Base-by-base conservation (phyloP, 257 asterid genomes). In the Solanum bulbocastanum region DNA sequence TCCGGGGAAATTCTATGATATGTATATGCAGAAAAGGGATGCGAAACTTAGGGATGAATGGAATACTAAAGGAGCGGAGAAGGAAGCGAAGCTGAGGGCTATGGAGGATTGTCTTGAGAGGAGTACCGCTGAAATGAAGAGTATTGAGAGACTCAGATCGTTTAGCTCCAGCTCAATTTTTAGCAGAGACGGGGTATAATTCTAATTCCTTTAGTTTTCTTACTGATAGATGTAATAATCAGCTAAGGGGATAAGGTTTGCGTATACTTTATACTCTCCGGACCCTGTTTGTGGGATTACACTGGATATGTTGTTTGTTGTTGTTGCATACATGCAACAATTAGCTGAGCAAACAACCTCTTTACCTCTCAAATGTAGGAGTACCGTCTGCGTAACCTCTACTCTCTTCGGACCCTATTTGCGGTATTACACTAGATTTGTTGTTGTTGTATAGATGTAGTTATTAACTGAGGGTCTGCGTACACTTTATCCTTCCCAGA, bases 1-100 rank as follows among this genome's bases (percentile, higher is more conserved):
- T 83, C 92, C 98, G 37, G 99, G 99, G 83, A 93, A 94, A 90
- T 90, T 91, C 40, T 97, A 96, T 87, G 94, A 93, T 22, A 91
- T 42, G 82, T 97, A 97, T 87, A 93, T 93, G 92, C 95, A 93
- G 87, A 97, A 93, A 92, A 94, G 99, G 92, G 95, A 96, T 91
- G 98, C 95, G 65, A 97, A 97, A 90, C 93, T 97, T 83, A 92
- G 90, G 92, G 98, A 94, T 88, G 99, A 96, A 78, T 97, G 99
- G 99, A 92, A 94, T 89, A 91, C 95, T 76, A 95, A 92, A 81
- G 90, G 98, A 90, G 93, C 90, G 40, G 97, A 94, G 91, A 97
- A 97, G 89, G 99, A 97, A 92, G 98, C 99, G 73, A 93, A 90
- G 89, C 86, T 96, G 92, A 97, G 92, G 92, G 92, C 93, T 66